A percentile compares a stretch with the other conserved stretches of the same genome.
These are phyloP conservation scores for Beauveria sp. DNA, from an alignment of 2,329 filamentous ascomycete species.

Conservation along the genomic window DNA sequence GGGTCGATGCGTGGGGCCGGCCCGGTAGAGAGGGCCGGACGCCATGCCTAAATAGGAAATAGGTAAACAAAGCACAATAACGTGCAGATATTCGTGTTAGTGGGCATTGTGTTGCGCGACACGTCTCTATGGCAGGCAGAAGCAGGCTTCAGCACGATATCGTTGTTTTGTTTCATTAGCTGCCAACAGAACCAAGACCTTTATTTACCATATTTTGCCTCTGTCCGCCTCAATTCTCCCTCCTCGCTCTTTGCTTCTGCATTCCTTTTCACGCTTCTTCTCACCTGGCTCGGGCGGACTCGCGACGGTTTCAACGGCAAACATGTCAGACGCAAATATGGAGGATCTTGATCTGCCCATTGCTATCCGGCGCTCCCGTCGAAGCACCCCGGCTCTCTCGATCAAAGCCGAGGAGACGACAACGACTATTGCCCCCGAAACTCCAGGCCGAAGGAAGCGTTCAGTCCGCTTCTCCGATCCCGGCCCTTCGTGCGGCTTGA, in stretches of 20 bases:
- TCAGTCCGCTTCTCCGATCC: conserved; percentile 54
- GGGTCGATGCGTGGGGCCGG: conserved; percentile 17
- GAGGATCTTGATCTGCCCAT: conserved; percentile 40
- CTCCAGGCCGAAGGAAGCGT: conserved; percentile 32
- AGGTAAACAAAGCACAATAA: conserved; percentile 36
- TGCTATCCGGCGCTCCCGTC: conserved; percentile 47
- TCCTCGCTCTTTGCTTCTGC: not conserved
- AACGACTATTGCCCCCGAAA: conserved; percentile 13
- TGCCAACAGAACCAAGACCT: not conserved
- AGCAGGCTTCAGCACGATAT: not conserved
- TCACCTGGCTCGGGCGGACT: not conserved
- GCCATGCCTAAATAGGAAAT: conserved; percentile 34
- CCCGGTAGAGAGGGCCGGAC: conserved; percentile 12
- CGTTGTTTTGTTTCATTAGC: conserved; percentile 11
- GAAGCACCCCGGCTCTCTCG: conserved; percentile 30
- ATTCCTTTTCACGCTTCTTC: not conserved
- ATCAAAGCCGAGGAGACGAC: conserved; percentile 18
- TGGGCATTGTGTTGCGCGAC: conserved; percentile 9
- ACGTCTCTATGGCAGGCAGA: conserved; percentile 12
- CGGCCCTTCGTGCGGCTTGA: conserved; percentile 47
- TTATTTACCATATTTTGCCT: not conserved
- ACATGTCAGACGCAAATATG: conserved; percentile 21
- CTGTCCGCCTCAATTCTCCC: not conserved
- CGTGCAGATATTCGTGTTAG: conserved; percentile 6
- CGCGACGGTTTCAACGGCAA: not conserved